Base-by-base conservation (phyloP, 2,329 filamentous ascomycete genomes). In the Myriosclerotinia curreyana region DNA sequence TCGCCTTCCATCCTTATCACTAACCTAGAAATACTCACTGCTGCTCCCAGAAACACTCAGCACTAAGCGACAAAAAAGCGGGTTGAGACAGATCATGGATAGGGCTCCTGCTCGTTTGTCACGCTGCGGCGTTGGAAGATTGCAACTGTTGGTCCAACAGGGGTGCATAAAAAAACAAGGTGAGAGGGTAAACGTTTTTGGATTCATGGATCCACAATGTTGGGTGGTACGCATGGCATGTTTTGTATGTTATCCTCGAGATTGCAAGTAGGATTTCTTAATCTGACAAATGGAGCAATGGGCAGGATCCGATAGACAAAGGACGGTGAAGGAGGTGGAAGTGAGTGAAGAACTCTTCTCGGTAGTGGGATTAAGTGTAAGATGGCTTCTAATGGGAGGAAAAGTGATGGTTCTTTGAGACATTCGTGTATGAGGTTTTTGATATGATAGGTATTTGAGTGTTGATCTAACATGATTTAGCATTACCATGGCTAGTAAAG, bases 61-160 rank as follows among this genome's bases (percentile, higher is more conserved):
- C 17, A 17, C n/a, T 48, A 48, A 58, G 25, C 54, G 54, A 25
- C 11, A 25, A 25, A 44, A 46, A 46, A 44, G n/a, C 14, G 5
- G 54, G 28, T 11, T 48, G 28, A 48, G 28, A 48, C 15, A 4
- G 7, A 36, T 7, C 42, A 25, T 6, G 44, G n/a, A 25, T 48
- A 12, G n/a, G 48, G 31, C 55, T 48, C 25, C n/a, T 36, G 14
- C 28, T 34, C 17, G 20, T 25, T 48, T 22, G 17, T 12, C 28
- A 59, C 42, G n/a, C 42, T 36, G 42, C 42, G 2, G 42, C 14
- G 55, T 59, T 58, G 20, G 6, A 8, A 25, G 14, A 25, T 25
- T 36, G 5, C 31, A 59, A 48, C 31, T 3, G 55, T 59, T 59
- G 31, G 42, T 28, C 8, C 31, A 59, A 25, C 42, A 59, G 55